Base-by-base conservation (phyloP, 2,329 filamentous ascomycete genomes). In the Aphanocladium album region DNA sequence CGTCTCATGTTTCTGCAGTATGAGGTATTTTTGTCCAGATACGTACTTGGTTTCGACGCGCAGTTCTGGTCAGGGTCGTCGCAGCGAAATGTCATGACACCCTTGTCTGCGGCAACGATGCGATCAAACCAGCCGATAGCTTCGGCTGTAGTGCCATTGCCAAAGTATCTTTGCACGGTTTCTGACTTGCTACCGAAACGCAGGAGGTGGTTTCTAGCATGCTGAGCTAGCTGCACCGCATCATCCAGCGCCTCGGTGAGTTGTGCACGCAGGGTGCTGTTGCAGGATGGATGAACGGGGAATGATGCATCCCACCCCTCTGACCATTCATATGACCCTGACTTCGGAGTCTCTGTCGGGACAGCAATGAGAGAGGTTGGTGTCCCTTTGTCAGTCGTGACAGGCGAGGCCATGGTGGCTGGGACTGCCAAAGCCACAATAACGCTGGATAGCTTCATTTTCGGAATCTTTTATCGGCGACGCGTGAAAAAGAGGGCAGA, bases 41-140 rank as follows among this genome's bases (percentile, higher is more conserved):
- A 69, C 73, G 57, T 66, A 76, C 76, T 69, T 27, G 80, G 76
- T 67, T 78, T 80, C 12, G 69, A 79, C 6, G 64, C 73, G 66
- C 87, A 90, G 74, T 89, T 89, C 21, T 78, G 74, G 65, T 90
- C 88, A 0, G 83, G 80, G 64, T 90, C 83, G 62, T 90, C 88
- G 66, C 88, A 89, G 21, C 87, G 83, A 77, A 89, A 89, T 19
- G 85, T 68, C 50, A 87, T 77, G 27, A 76, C 78, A 0, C 74
- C 74, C 67, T 83, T 83, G 71, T 89, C 80, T 1, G 79, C 84
- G 47, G 78, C 78, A 66, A 83, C 76, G 35, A 90, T 76, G 61
- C 83, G 80, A 57, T 87, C 82, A 65, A 80, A 87, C 77, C 84
- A 86, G 5, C 87, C 88, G 46, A 86, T 77, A 3, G 83, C 80